phyloP scores from a whole-genome alignment of 2,329 filamentous ascomycete genomes.

The Phialophora verrucosa region DNA sequence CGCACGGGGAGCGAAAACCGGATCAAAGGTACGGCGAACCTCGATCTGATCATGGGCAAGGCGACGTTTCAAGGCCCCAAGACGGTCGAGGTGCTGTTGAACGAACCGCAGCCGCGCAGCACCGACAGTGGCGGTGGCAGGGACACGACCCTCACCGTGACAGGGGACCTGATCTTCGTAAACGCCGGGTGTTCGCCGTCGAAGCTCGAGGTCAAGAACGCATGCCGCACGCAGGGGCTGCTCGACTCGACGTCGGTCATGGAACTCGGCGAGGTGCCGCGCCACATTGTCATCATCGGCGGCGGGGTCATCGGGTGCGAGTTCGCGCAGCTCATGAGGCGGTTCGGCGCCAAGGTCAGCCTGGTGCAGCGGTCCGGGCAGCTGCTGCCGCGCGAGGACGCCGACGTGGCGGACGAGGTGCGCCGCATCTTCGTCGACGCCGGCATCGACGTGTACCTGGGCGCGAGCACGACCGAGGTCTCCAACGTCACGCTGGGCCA shows the following conservation, averaged over 20 bases:
- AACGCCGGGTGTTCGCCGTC: slow-evolving; percentile 39
- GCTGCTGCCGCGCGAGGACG: slow-evolving; percentile 55
- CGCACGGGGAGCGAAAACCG: slow-evolving; percentile 55
- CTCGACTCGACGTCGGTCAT: slow-evolving; percentile 39
- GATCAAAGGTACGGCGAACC: slow-evolving; percentile 47
- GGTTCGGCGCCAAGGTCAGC: slow-evolving; percentile 58
- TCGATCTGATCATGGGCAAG: slow-evolving; percentile 54
- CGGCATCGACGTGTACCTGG: slow-evolving; percentile 53
- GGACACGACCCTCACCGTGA: slow-evolving; percentile 43
- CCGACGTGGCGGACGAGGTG: slow-evolving; percentile 55
- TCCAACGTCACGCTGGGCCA: slow-evolving; percentile 40
- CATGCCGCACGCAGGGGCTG: slow-evolving; percentile 31
- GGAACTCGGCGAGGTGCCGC: slow-evolving; percentile 45
- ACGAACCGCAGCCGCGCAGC: background rate
- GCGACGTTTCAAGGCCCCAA: slow-evolving; percentile 53
- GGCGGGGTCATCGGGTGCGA: slow-evolving; percentile 62
- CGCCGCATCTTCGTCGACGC: slow-evolving; percentile 54
- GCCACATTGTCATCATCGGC: slow-evolving; percentile 59
- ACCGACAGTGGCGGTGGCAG: background rate
- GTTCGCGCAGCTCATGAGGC: slow-evolving; percentile 59
- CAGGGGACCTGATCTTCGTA: slow-evolving; percentile 41
- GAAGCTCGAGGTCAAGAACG: slow-evolving; percentile 31
- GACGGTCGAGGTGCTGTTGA: slow-evolving; percentile 46
- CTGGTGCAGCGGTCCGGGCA: slow-evolving; percentile 54
- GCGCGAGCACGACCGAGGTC: slow-evolving; percentile 41